These are phyloP conservation scores for Cryphonectria naterciae DNA, from an alignment of 2,329 filamentous ascomycete genomes.

Conservation along the genomic window DNA sequence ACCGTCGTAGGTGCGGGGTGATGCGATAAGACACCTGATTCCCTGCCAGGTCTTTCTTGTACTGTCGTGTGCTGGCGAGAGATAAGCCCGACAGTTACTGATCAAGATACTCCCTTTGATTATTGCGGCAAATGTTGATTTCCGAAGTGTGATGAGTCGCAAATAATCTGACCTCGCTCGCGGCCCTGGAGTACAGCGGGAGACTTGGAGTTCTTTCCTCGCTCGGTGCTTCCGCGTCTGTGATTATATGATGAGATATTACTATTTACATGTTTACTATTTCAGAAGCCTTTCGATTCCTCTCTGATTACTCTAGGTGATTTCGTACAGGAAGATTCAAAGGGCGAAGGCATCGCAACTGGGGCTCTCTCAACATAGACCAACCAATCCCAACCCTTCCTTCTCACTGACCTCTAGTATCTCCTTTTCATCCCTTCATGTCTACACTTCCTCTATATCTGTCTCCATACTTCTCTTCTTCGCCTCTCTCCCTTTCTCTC, in stretches of 20 bases:
- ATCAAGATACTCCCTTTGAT: background rate
- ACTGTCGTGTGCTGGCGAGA: background rate
- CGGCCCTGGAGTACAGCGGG: background rate
- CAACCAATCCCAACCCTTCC: background rate
- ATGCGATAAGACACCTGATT: constrained; percentile 3
- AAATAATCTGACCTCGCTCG: background rate
- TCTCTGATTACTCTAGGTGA: no score
- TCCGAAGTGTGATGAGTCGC: background rate
- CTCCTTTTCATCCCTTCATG: no score
- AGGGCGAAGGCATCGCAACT: no score
- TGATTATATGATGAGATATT: no score
- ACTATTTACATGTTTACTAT: no score
- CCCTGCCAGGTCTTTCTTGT: background rate
- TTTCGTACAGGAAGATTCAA: no score
- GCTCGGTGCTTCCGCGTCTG: background rate
- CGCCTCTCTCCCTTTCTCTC: no score
- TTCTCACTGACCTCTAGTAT: background rate
- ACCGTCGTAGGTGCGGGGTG: background rate
- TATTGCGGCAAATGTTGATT: background rate
- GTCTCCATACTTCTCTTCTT: no score
- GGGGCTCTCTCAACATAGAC: background rate
- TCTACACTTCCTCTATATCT: no score
- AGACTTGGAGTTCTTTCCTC: background rate
- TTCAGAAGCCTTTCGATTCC: no score
- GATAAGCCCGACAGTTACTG: background rate